phyloP scores from a whole-genome alignment of 139 green algal species.

The Chlorella sp. region DNA sequence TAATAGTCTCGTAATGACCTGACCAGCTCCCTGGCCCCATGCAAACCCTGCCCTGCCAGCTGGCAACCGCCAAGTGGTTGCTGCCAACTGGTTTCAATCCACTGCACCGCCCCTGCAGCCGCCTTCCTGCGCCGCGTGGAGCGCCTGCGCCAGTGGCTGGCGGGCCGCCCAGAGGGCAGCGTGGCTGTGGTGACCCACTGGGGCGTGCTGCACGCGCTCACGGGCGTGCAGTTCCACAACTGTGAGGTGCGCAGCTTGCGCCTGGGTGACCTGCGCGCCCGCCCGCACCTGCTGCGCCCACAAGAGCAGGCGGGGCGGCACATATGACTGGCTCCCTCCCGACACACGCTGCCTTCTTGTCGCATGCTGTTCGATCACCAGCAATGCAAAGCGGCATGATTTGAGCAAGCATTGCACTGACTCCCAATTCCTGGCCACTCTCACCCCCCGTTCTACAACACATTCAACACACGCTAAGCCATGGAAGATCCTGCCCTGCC shows the following conservation, averaged over 20 bases:
- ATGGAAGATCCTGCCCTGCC: too few species aligned
- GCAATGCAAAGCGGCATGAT: too few species aligned
- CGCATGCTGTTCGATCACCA: too few species aligned
- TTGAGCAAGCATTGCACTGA: too few species aligned
- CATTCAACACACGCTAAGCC: too few species aligned
- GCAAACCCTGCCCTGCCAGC: background rate
- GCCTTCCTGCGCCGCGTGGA: constrained; percentile 54
- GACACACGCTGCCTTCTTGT: background rate
- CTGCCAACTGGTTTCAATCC: background rate
- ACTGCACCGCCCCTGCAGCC: constrained; percentile 30
- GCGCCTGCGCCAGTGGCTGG: constrained; percentile 52
- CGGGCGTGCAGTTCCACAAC: constrained; percentile 50
- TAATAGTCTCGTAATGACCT: background rate
- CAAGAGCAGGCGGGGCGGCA: too few species aligned
- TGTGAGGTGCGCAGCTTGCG: constrained; percentile 44
- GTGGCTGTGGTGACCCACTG: constrained; percentile 68
- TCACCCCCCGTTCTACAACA: too few species aligned
- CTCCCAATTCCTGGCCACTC: too few species aligned
- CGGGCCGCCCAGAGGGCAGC: constrained; percentile 52
- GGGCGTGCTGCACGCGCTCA: constrained; percentile 63
- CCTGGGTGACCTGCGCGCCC: background rate
- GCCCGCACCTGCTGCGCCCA: background rate
- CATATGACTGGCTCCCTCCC: background rate
- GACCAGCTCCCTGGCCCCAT: too few species aligned
- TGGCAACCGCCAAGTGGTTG: background rate